Percentiles rank a stretch among this genome's conserved stretches.
phyloP scores from a whole-genome alignment of 139 green algal species.

The Tetraselmis striata region DNA sequence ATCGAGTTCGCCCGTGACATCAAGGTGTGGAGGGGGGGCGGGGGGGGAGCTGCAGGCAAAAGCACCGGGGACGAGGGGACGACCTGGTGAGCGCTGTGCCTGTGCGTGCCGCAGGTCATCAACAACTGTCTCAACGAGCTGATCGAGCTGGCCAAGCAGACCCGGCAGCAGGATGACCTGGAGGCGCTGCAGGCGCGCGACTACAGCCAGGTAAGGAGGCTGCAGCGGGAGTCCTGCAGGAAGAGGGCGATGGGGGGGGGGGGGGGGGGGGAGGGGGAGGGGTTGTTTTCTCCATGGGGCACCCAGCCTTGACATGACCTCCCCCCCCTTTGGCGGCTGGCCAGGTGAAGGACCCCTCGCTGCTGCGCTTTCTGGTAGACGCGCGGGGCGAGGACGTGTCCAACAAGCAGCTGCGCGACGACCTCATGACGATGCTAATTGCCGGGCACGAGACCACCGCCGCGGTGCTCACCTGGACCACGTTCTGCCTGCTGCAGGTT shows the following conservation, averaged over 20 bases:
- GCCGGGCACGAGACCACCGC: slow-evolving; percentile 94
- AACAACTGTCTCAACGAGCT: slow-evolving; percentile 85
- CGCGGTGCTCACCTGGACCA: slow-evolving; percentile 63
- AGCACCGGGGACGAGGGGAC: no score
- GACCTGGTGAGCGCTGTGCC: no score
- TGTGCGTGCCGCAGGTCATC: slow-evolving; percentile 57
- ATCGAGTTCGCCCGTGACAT: slow-evolving; percentile 18
- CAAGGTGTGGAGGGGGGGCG: no score
- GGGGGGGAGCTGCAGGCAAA: no score
- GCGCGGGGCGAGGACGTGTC: slow-evolving; percentile 84
- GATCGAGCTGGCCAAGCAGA: slow-evolving; percentile 61
- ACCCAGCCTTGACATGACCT: no score
- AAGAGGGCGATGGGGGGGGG: no score
- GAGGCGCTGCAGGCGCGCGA: slow-evolving; percentile 77
- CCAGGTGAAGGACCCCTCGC: slow-evolving; percentile 82
- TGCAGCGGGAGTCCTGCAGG: background rate
- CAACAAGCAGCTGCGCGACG: slow-evolving; percentile 89
- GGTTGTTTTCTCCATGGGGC: no score
- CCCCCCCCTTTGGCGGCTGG: background rate
- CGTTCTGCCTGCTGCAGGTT: slow-evolving; percentile 63
- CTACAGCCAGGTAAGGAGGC: slow-evolving; percentile 64
- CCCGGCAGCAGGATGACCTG: slow-evolving; percentile 54
- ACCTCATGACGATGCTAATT: slow-evolving; percentile 95
- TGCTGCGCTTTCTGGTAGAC: slow-evolving; percentile 97
- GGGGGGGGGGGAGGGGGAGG: no score